Percentiles rank a stretch among this genome's conserved stretches.
Evolutionary conservation across 179 eudicot genomes (phyloP).

Genomic region (Patellifolia procumbens): DNA sequence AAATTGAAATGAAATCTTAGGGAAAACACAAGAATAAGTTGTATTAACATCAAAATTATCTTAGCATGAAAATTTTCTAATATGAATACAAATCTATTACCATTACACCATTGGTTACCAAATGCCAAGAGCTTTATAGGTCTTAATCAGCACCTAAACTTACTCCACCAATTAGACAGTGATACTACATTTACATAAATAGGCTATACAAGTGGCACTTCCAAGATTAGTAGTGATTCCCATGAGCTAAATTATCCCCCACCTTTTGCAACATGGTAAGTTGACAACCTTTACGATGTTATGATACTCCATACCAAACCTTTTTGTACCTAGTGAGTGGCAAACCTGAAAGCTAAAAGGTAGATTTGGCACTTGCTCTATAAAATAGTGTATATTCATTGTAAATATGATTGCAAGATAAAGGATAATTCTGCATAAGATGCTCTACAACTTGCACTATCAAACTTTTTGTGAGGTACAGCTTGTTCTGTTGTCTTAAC

Average conservation of each 20-base stretch:
- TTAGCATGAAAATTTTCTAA: too few species aligned
- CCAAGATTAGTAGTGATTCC: neutral
- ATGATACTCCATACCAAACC: neutral
- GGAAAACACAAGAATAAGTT: too few species aligned
- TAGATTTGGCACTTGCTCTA: constrained; percentile 10
- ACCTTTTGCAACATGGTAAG: constrained; percentile 12
- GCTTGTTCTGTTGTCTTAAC: neutral
- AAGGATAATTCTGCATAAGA: constrained; percentile 1
- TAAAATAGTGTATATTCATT: neutral
- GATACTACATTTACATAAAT: too few species aligned
- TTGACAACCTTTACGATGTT: neutral
- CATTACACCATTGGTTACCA: too few species aligned
- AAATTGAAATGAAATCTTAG: too few species aligned
- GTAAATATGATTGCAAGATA: constrained; percentile 1
- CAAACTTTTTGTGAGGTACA: neutral
- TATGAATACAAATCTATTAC: too few species aligned
- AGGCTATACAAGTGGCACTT: too few species aligned
- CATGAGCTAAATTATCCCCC: neutral
- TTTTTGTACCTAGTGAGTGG: constrained; percentile 9
- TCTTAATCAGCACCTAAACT: too few species aligned
- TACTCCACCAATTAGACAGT: too few species aligned
- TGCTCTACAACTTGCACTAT: neutral
- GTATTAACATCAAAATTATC: too few species aligned
- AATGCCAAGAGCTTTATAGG: too few species aligned
- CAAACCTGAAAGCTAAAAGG: constrained; percentile 5